Base-by-base conservation (phyloP, 2,329 filamentous ascomycete genomes). In the Ceratocystis harringtonii region DNA sequence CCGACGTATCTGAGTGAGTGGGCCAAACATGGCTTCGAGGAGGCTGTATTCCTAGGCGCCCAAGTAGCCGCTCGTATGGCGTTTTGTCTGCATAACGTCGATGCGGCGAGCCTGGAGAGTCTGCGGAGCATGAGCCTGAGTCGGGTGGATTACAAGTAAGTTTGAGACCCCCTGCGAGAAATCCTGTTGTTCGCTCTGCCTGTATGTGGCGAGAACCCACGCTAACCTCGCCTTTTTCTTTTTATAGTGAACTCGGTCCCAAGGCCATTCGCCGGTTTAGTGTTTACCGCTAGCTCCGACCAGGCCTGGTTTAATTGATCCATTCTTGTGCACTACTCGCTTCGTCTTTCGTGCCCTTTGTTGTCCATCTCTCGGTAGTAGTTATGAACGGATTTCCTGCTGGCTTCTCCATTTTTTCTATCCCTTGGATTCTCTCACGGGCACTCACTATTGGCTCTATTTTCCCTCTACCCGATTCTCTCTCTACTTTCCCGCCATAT, bases 1-100 rank as follows among this genome's bases (percentile, higher is more conserved):
- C 91, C 92, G 0, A 88, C 89, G 64, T 96, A 96, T 74, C 87
- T 96, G 70, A 84, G 87, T 10, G 92, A 96, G 74, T 96, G 91
- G 90, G 90, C 90, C 72, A 92, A 88, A 76, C 83, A 85, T 69
- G 79, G 83, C 65, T 81, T 83, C 71, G 92, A 96, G 72, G 92
- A 96, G 75, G 84, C 88, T 61, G 84, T 86, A 72, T 96, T 96
- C 76, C 78, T 96, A 5, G 92, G 92, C 10, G 89, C 90, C 1
- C 90, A 95, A 75, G 88, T 96, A 41, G 90, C 89, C 1, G 90
- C 89, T 1, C 75, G 82, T 22, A 76, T 84, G 64, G 81, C 80
- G 1, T 84, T 81, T 70, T 83, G 81, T 70, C 74, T 83, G 69
- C 81, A 84, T 69, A 84, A 84, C 70, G 73, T 83, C 70, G 82